phyloP scores from a whole-genome alignment of 2,329 filamentous ascomycete species.

The Aspergillus brasiliensis region DNA sequence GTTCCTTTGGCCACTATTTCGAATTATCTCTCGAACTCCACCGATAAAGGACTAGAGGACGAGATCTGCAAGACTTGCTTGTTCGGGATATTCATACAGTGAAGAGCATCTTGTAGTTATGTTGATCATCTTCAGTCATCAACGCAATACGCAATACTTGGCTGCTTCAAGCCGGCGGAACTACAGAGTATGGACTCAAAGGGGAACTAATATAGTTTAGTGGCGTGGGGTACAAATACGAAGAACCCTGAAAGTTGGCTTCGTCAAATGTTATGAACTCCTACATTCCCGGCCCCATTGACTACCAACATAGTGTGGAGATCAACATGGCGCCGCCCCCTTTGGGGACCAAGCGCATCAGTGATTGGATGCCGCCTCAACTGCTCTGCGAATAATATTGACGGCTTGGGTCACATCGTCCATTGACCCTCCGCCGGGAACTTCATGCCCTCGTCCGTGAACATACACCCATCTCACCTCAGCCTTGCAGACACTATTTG shows the following conservation, averaged over 20 bases:
- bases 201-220: no score
- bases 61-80: no score
- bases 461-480: slow-evolving; percentile 15
- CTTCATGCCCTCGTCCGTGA: slow-evolving; percentile 17
- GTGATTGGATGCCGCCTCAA: background rate
- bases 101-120: no score
- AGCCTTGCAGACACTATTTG: slow-evolving; percentile 11
- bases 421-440: slow-evolving; percentile 10
- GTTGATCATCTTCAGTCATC: no score
- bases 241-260: background rate
- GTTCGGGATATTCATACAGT: no score
- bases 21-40: no score
- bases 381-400: slow-evolving; percentile 13
- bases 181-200: no score
- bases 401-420: slow-evolving; percentile 10
- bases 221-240: background rate
- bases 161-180: no score
- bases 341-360: background rate
- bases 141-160: no score
- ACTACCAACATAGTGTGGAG: background rate
- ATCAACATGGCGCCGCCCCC: background rate
- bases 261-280: background rate
- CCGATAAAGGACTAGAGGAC: no score
- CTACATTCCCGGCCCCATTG: background rate
- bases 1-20: no score